These are phyloP conservation scores for Wickerhamiella parazyma DNA, from an alignment of 805 yeast genomes.

Conservation along the genomic window DNA sequence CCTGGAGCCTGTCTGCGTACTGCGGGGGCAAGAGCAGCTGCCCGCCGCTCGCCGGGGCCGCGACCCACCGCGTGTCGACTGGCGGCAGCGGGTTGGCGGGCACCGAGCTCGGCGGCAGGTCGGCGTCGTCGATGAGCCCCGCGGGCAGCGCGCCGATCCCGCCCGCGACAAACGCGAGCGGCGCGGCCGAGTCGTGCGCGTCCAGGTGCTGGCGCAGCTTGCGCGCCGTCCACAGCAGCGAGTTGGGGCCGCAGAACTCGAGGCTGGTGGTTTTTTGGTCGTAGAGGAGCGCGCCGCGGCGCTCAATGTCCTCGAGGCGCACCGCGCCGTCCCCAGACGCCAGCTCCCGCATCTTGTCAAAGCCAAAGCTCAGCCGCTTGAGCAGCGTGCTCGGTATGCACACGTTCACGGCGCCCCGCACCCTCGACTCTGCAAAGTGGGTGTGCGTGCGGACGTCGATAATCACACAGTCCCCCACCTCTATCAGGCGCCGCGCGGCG, in stretches of 20 bases:
- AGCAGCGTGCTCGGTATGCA: slow-evolving; percentile 84
- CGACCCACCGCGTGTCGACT: slow-evolving; percentile 4
- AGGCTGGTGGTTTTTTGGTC: slow-evolving; percentile 27
- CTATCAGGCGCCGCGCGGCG: not conserved
- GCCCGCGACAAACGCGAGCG: slow-evolving; percentile 15
- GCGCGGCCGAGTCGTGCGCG: slow-evolving; percentile 4
- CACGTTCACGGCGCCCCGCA: slow-evolving; percentile 53
- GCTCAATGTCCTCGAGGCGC: slow-evolving; percentile 17
- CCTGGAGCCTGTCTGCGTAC: slow-evolving; percentile 9
- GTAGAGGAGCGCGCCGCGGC: slow-evolving; percentile 33
- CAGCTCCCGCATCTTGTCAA: slow-evolving; percentile 30
- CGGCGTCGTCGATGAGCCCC: not conserved
- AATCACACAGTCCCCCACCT: slow-evolving; percentile 25
- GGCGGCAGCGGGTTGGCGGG: slow-evolving; percentile 9
- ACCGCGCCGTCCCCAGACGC: slow-evolving; percentile 25
- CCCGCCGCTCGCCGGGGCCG: not conserved
- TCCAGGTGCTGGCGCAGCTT: slow-evolving; percentile 21
- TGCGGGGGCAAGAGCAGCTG: slow-evolving; percentile 11
- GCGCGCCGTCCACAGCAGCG: slow-evolving; percentile 19
- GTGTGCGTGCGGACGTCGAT: slow-evolving; percentile 74
- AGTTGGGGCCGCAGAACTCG: slow-evolving; percentile 12
- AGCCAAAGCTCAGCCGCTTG: slow-evolving; percentile 57
- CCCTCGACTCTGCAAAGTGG: slow-evolving; percentile 47
- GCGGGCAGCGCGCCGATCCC: slow-evolving; percentile 12
- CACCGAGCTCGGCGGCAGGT: slow-evolving; percentile 1